A percentile compares a stretch with the other conserved stretches of the same genome.
Conservation (phyloP, 768 basidiomycete genomes). For the Pleurotus platypus region DNA sequence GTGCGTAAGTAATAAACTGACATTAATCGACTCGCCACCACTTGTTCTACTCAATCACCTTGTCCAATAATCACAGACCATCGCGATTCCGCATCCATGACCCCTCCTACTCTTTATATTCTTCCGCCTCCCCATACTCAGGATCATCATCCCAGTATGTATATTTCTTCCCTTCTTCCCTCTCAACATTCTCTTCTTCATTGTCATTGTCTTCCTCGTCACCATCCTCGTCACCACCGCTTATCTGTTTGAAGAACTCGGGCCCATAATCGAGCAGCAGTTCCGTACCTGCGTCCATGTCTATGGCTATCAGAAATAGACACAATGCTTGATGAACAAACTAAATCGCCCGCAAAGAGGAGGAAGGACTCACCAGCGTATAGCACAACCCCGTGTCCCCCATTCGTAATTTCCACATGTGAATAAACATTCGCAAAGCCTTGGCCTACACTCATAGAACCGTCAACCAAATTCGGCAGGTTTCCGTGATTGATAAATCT, state of each 20-base stretch:
- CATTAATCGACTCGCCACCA: too few species aligned
- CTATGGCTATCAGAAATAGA: conserved; percentile 25
- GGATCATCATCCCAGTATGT: too few species aligned
- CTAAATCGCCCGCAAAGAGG: background rate
- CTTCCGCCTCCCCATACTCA: too few species aligned
- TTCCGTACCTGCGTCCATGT: conserved; percentile 41
- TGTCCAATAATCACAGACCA: too few species aligned
- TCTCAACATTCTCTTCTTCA: too few species aligned
- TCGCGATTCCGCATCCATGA: too few species aligned
- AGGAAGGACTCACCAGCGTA: conserved; percentile 38
- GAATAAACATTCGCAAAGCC: background rate
- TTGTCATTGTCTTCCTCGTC: too few species aligned
- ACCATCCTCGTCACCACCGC: too few species aligned
- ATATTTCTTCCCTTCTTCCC: too few species aligned
- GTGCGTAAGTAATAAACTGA: too few species aligned
- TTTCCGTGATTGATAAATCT: conserved; percentile 63
- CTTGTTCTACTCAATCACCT: too few species aligned
- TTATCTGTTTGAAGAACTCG: conserved; percentile 32
- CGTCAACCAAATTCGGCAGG: conserved; percentile 23
- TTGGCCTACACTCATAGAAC: conserved; percentile 33
- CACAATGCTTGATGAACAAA: background rate
- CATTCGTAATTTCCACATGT: conserved; percentile 44
- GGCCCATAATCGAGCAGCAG: conserved; percentile 58
- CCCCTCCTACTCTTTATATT: too few species aligned
- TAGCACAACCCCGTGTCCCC: conserved; percentile 65